These are phyloP conservation scores for Aristolochia californica DNA, from an alignment of 164 flowering plant species.

Conservation along the genomic window DNA sequence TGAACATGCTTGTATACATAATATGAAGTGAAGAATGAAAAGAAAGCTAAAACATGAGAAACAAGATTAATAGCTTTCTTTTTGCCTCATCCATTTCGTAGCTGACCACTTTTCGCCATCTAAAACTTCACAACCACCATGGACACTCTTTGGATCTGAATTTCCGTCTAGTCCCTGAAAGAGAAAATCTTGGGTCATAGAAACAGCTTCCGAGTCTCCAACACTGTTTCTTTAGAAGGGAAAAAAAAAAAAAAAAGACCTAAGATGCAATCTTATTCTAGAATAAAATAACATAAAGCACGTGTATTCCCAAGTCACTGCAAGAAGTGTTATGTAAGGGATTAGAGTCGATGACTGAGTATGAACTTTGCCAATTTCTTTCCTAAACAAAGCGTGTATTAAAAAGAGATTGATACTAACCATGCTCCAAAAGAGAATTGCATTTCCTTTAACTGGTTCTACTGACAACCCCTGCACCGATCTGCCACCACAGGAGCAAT, in stretches of 20 bases:
- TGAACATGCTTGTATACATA: too few species aligned
- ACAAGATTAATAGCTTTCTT: slow-evolving; percentile 24
- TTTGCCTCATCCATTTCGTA: slow-evolving; percentile 96
- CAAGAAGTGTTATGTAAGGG: too few species aligned
- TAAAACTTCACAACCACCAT: slow-evolving; percentile 88
- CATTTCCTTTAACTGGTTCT: slow-evolving; percentile 80
- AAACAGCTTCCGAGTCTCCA: background rate
- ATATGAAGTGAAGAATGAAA: background rate
- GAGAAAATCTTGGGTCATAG: background rate
- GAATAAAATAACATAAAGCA: too few species aligned
- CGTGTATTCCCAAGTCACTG: too few species aligned
- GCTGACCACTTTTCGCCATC: slow-evolving; percentile 96
- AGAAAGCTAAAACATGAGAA: background rate
- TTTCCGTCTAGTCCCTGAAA: slow-evolving; percentile 80
- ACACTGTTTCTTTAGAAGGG: too few species aligned
- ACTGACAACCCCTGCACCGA: slow-evolving; percentile 55
- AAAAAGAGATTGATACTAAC: slow-evolving; percentile 28
- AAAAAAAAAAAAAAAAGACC: too few species aligned
- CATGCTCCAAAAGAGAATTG: slow-evolving; percentile 98
- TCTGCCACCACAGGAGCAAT: slow-evolving; percentile 75
- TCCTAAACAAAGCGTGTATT: background rate
- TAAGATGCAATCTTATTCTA: too few species aligned
- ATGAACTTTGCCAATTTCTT: background rate
- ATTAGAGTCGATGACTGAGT: background rate
- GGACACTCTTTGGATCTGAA: slow-evolving; percentile 65